Evolutionary conservation across 108 stramenopile species (phyloP).

Genomic region (Poteriospumella lacustris): DNA sequence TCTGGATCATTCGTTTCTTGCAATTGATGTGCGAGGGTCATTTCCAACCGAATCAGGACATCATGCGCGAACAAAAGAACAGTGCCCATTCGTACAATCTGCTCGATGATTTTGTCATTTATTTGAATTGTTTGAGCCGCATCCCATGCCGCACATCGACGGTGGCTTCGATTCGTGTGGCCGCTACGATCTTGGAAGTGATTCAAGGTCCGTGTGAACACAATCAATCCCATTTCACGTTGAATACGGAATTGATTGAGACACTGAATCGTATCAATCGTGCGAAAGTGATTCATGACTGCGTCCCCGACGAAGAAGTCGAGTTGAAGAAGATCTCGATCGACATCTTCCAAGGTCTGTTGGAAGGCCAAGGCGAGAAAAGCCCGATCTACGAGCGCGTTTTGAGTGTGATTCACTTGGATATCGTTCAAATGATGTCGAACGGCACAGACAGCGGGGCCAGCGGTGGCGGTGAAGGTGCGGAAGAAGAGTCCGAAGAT

Average conservation of each 20-base stretch:
- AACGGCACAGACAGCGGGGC: neutral
- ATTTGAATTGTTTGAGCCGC: constrained; percentile 26
- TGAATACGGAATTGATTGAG: constrained; percentile 40
- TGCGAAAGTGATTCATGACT: constrained; percentile 27
- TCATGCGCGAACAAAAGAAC: constrained; percentile 41
- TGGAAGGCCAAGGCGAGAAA: constrained; percentile 38
- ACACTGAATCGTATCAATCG: constrained; percentile 38
- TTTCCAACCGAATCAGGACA: constrained; percentile 40
- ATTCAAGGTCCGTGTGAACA: constrained; percentile 46
- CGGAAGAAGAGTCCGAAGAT: constrained; percentile 31
- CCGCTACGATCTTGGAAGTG: constrained; percentile 42
- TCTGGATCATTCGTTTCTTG: constrained; percentile 36
- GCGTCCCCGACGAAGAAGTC: constrained; percentile 30
- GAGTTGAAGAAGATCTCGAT: constrained; percentile 34
- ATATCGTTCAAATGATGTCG: constrained; percentile 33
- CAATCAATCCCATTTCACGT: constrained; percentile 41
- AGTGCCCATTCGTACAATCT: constrained; percentile 28
- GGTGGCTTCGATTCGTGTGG: constrained; percentile 18
- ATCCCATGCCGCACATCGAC: constrained; percentile 37
- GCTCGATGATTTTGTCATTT: constrained; percentile 37
- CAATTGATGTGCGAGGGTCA: constrained; percentile 48
- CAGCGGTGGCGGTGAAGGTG: neutral
- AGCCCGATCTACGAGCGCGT: constrained; percentile 30
- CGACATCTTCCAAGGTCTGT: constrained; percentile 42
- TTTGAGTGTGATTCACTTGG: constrained; percentile 40